Percentiles rank a stretch among this genome's conserved stretches.
phyloP scores from a whole-genome alignment of 345 rosid species.

The Chamaenerion angustifolium region DNA sequence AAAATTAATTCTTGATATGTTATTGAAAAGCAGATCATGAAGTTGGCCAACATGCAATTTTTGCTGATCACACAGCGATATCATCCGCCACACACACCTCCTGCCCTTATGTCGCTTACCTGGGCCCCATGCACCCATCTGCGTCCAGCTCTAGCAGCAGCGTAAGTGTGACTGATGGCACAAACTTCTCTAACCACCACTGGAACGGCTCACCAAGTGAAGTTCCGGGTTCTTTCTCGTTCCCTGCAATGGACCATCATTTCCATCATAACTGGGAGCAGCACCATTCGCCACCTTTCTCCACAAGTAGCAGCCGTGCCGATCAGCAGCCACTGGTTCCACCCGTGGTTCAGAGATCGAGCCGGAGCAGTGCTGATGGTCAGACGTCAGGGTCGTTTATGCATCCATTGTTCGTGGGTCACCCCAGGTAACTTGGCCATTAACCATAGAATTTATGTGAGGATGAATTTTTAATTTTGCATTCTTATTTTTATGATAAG shows the following conservation, averaged over 20 bases:
- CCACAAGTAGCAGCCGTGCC: slow-evolving; percentile 38
- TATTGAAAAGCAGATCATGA: slow-evolving; percentile 60
- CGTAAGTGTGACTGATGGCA: slow-evolving; percentile 53
- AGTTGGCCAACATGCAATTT: slow-evolving; percentile 50
- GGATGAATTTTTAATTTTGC: too few species aligned
- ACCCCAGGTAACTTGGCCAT: slow-evolving; percentile 10
- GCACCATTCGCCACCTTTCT: slow-evolving; percentile 53
- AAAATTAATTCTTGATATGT: too few species aligned
- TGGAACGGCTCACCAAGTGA: slow-evolving; percentile 76
- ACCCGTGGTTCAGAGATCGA: slow-evolving; percentile 40
- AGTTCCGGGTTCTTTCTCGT: slow-evolving; percentile 56
- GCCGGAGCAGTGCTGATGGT: slow-evolving; percentile 43
- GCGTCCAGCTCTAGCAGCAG: slow-evolving; percentile 43
- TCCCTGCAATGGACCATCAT: slow-evolving; percentile 63
- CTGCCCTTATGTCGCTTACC: slow-evolving; percentile 83
- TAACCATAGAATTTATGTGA: too few species aligned
- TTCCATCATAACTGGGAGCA: slow-evolving; percentile 30
- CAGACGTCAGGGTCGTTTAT: slow-evolving; percentile 61
- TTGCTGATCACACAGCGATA: slow-evolving; percentile 58
- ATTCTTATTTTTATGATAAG: too few species aligned
- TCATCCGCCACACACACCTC: slow-evolving; percentile 69
- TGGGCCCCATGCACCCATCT: slow-evolving; percentile 76
- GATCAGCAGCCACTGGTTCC: slow-evolving; percentile 52
- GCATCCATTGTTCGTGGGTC: slow-evolving; percentile 70
- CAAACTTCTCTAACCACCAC: slow-evolving; percentile 41